Evolutionary conservation across 169 alveolate species (phyloP), one percentile per base, ranked within the genome.

Genomic region (Plasmodium billcollinsi): DNA sequence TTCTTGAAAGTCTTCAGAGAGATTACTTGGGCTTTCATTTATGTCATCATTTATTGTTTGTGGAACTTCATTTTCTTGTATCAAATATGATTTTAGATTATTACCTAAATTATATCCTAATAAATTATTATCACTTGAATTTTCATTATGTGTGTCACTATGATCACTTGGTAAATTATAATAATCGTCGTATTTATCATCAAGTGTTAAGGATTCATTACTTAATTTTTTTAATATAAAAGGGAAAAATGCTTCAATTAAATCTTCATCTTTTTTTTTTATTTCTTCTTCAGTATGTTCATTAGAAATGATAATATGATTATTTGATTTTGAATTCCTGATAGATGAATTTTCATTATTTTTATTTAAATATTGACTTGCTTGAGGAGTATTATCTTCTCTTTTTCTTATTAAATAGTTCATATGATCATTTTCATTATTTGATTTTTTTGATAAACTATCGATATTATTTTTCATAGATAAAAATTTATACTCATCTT

Each of bases 351-450:
- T 7, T 9, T 74, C 72, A 18, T 8, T 45, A 21, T 49, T 24
- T 15, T 15, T 52, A n/a, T 52, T n/a, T 52, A 29, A 29, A 45
- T 18, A 12, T 59, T 65, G 47, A 11, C 61, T 18, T 74, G 29
- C 65, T 61, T 18, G 47, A 29, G 49, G 47, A 29, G 49, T 26
- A 8, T 74, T 61, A 61, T 74, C 62, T 20, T 58, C 15, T 39
- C 63, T 66, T 61, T 74, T 66, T 26, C 33, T 47, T 74, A 59
- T 56, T 4, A 26, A 52, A 73, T 73, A n/a, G 11, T 29, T 21
- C 11, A 39, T 39, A 2, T 14, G 33, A 6, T 11, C 7, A 56
- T 14, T 49, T 56, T 9, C 65, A 6, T 56, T 52, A 52, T 52
- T 52, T 11, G 5, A 39, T 39, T 39, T 39, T 0, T 39, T 39